Evolutionary conservation across 2,329 filamentous ascomycete genomes (phyloP).

Genomic region (Rhytidhysteron rufulum): DNA sequence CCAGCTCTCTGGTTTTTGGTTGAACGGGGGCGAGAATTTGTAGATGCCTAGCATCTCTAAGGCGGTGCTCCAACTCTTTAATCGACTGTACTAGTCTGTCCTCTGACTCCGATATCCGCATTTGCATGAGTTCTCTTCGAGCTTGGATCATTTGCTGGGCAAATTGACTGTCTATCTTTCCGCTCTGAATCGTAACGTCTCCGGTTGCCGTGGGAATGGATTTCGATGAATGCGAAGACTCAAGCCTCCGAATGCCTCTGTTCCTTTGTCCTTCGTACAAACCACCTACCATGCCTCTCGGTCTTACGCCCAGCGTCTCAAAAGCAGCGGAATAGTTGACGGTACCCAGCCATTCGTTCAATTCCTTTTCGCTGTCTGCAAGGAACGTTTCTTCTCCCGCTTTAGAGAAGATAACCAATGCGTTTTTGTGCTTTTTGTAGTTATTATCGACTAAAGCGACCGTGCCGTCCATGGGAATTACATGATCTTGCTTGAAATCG

Average conservation of each 20-base stretch:
- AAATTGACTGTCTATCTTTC: constrained; percentile 75
- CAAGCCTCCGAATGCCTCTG: constrained; percentile 67
- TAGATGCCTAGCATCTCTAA: constrained; percentile 87
- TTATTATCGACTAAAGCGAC: constrained; percentile 81
- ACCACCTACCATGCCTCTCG: constrained; percentile 80
- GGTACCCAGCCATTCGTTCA: constrained; percentile 95
- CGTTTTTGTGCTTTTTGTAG: constrained; percentile 94
- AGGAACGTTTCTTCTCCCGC: constrained; percentile 82
- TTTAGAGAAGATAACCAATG: constrained; percentile 85
- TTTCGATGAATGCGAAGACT: constrained; percentile 51
- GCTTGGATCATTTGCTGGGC: constrained; percentile 82
- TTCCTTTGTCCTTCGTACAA: constrained; percentile 79
- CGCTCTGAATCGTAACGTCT: constrained; percentile 68
- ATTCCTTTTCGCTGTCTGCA: constrained; percentile 83
- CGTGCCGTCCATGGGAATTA: constrained; percentile 90
- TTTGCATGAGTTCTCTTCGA: constrained; percentile 74
- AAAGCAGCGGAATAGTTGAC: constrained; percentile 96
- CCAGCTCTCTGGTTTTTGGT: constrained; percentile 79
- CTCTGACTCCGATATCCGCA: constrained; percentile 79
- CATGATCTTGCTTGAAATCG: constrained; percentile 87
- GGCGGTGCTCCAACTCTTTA: constrained; percentile 74
- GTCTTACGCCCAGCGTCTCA: constrained; percentile 82
- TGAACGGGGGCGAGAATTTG: constrained; percentile 87
- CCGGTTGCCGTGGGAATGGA: constrained; percentile 70
- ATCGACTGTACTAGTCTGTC: constrained; percentile 70